Percentiles rank a stretch among this genome's conserved stretches.
phyloP scores from a whole-genome alignment of 306 rosid species.

The Castanea sativa region DNA sequence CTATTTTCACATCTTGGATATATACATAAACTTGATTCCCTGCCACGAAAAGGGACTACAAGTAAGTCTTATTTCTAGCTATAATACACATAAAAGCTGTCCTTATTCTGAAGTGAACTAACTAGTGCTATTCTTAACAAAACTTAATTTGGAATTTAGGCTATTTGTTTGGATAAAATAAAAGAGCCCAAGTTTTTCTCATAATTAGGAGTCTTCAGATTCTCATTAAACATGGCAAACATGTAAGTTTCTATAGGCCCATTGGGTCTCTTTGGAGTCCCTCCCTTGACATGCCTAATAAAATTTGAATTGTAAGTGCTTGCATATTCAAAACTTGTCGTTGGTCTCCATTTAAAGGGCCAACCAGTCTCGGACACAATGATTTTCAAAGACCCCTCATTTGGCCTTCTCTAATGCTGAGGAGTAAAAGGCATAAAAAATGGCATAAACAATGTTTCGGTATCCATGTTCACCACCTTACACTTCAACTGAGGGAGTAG shows the following conservation, averaged over 20 bases:
- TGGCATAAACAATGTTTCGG: conserved; percentile 27
- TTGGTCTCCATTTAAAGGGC: conserved; percentile 41
- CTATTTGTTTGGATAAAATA: conserved; percentile 29
- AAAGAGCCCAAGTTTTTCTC: conserved; percentile 39
- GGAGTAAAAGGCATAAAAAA: conserved; percentile 40
- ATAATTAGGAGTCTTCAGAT: conserved; percentile 7
- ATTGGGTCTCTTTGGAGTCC: conserved; percentile 41
- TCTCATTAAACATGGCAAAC: conserved; percentile 44
- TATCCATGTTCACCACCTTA: conserved; percentile 32
- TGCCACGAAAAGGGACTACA: neutral
- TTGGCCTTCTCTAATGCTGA: conserved; percentile 35
- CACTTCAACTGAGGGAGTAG: conserved; percentile 19
- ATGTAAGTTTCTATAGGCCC: conserved; percentile 34
- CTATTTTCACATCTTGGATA: too few relatives aligned
- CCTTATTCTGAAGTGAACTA: neutral
- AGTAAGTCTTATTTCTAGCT: neutral
- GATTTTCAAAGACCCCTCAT: conserved; percentile 28
- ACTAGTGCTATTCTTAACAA: too few relatives aligned
- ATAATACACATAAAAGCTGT: neutral
- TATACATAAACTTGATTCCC: too few relatives aligned
- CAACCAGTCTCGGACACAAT: conserved; percentile 53
- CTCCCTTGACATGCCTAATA: conserved; percentile 31
- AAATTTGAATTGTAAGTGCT: conserved; percentile 36
- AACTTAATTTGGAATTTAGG: too few relatives aligned
- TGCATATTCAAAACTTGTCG: conserved; percentile 37